Evolutionary conservation across 164 flowering plant species (phyloP), one percentile per base, ranked within the genome.

Genomic region (Berberis vulgaris): DNA sequence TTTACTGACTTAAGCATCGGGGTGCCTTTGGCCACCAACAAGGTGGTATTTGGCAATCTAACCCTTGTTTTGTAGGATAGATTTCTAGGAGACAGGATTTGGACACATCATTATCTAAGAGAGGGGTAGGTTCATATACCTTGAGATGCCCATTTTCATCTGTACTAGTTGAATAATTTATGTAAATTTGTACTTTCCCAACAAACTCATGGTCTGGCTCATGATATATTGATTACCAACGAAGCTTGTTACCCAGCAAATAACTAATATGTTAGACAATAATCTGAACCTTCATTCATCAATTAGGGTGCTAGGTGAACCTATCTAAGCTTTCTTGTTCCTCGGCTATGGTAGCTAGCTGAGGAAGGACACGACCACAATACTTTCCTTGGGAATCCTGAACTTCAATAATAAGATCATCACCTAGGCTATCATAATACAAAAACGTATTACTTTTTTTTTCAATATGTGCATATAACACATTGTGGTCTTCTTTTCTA

Each of bases 131-230:
- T 52, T 6, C 2, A 52, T 10, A 10, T 52, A 91, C 98, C 88
- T 87, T 89, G 54, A 81, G 85, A 70, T 88, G 76, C 63, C 79
- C 77, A 71, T 73, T 82, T 58, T 89, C 93, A 72, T 89, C 95
- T 4, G 72, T 61, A 76, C 79, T 75, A 44, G 91, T 86, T 64
- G 95, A 81, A 60, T 89, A 92, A 61, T 78, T 79, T 68, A 92
- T 78, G 60, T 78, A 80, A 1, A 92, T 84, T 69, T 92, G 98
- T 41, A 89, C 41, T 78, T 86, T 86, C 8, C 96, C 98, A 46
- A 85, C 89, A 71, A 84, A 81, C 55, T 86, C 91, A 74, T 92
- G 98, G 63, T 86, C 95, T 55, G 96, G 98, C 66, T 92, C 98
- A 63, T 65, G 85, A 76, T 80, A 89, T 45, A 92, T 78, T 12